Evolutionary conservation across 139 green algal species (phyloP).

Genomic region (Micractinium conductrix): DNA sequence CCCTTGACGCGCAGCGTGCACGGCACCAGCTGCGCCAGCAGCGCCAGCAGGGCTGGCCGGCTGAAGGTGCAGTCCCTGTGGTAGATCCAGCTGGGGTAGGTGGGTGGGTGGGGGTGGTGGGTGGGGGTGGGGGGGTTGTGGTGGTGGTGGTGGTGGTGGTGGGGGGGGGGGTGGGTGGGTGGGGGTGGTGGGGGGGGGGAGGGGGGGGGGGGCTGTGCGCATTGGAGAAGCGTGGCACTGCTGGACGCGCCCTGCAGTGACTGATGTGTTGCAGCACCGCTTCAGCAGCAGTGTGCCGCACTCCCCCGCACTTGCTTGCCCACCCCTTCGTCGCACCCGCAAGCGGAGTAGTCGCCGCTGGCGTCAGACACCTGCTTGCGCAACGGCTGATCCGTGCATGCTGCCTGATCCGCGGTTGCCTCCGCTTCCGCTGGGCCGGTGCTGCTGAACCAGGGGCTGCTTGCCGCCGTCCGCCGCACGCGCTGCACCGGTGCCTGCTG

Average conservation of each 20-base stretch:
- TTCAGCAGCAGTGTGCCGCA: no score
- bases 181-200: no score
- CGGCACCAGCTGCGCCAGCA: slow-evolving; percentile 39
- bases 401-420: neutral
- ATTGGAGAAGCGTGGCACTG: no score
- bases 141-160: no score
- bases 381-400: neutral
- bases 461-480: neutral
- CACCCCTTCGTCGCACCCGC: no score
- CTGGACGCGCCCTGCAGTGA: no score
- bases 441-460: slow-evolving; percentile 23
- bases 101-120: neutral
- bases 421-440: neutral
- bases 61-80: slow-evolving; percentile 48
- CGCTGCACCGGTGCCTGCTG: neutral
- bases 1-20: slow-evolving; percentile 49
- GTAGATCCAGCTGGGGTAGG: slow-evolving; percentile 68
- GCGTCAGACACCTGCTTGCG: slow-evolving; percentile 7
- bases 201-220: no score
- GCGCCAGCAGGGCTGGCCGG: slow-evolving; percentile 18
- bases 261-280: no score
- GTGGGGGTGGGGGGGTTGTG: neutral
- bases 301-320: no score
- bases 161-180: no score
- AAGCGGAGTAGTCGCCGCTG: neutral